A percentile compares a stretch with the other conserved stretches of the same genome.
phyloP scores from a whole-genome alignment of 305 asterid genomes.

The Fraxinus latifolia region DNA sequence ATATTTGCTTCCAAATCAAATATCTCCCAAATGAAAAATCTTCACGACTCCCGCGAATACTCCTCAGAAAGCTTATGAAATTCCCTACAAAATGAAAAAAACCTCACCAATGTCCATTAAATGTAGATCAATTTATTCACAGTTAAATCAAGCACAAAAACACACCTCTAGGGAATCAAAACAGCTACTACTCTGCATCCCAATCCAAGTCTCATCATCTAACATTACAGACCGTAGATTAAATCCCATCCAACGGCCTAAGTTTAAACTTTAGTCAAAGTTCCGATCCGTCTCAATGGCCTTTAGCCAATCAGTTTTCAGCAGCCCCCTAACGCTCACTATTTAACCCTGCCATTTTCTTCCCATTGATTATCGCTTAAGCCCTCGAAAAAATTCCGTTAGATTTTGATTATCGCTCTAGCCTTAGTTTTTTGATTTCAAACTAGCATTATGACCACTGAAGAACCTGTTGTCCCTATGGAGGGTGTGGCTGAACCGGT shows the following conservation, averaged over 20 bases:
- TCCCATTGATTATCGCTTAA: background rate
- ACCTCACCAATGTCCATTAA: slow-evolving; percentile 24
- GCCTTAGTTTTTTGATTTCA: slow-evolving; percentile 10
- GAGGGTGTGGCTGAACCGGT: slow-evolving; percentile 29
- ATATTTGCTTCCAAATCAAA: slow-evolving; percentile 20
- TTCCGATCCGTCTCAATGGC: slow-evolving; percentile 42
- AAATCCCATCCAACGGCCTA: slow-evolving; percentile 39
- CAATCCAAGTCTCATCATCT: slow-evolving; percentile 28
- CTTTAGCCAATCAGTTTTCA: slow-evolving; percentile 48
- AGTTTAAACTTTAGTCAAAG: slow-evolving; percentile 31
- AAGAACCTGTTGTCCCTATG: slow-evolving; percentile 39
- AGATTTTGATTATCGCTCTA: background rate
- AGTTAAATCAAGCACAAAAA: slow-evolving; percentile 45
- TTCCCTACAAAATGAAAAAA: slow-evolving; percentile 28
- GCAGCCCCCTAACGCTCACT: slow-evolving; percentile 25
- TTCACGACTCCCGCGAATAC: slow-evolving; percentile 9
- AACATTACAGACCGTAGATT: slow-evolving; percentile 33
- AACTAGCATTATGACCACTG: slow-evolving; percentile 38
- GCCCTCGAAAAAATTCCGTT: background rate
- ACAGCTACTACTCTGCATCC: slow-evolving; percentile 13
- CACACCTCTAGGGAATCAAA: slow-evolving; percentile 39
- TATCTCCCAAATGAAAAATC: slow-evolving; percentile 23
- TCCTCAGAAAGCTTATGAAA: slow-evolving; percentile 46
- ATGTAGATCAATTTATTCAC: slow-evolving; percentile 27
- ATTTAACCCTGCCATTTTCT: slow-evolving; percentile 44